Conservation (phyloP, 495 filamentous ascomycete genomes). For the Pseudevernia furfuracea region DNA sequence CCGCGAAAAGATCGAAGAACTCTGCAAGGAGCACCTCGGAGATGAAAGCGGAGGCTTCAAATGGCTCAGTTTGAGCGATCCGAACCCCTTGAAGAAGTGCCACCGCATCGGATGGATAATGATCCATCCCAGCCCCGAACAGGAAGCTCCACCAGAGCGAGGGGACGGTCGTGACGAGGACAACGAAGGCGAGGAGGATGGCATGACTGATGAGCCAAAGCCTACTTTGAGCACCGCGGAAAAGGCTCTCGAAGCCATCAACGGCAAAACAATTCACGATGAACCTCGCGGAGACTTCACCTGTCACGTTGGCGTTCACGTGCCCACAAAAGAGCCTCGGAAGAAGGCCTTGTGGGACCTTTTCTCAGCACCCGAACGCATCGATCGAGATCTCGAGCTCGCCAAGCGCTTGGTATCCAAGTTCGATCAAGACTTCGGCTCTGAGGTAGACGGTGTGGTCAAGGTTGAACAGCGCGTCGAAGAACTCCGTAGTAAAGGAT, state of each 20-base stretch:
- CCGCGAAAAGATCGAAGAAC: constrained; percentile 83
- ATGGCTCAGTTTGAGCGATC: constrained; percentile 88
- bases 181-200: constrained; percentile 48
- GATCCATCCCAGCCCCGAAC: constrained; percentile 69
- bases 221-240: constrained; percentile 51
- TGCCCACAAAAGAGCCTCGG: constrained; percentile 71
- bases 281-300: constrained; percentile 89
- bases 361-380: constrained; percentile 81
- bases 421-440: constrained; percentile 72
- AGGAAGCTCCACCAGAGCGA: constrained; percentile 37
- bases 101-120: constrained; percentile 99
- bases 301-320: constrained; percentile 93
- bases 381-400: constrained; percentile 75
- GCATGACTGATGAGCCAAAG: constrained; percentile 36
- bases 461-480: constrained; percentile 85
- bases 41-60: constrained; percentile 81
- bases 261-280: constrained; percentile 93
- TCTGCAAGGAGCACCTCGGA: constrained; percentile 85
- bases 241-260: constrained; percentile 83
- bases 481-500: constrained; percentile 61
- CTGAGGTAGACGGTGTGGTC: constrained; percentile 55
- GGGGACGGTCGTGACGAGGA: constrained; percentile 61
- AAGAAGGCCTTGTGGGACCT: constrained; percentile 98
- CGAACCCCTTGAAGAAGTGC: constrained; percentile 92
- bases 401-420: constrained; percentile 67